Conservation (phyloP, 495 filamentous ascomycete species). For the Penicillium tannophilum region DNA sequence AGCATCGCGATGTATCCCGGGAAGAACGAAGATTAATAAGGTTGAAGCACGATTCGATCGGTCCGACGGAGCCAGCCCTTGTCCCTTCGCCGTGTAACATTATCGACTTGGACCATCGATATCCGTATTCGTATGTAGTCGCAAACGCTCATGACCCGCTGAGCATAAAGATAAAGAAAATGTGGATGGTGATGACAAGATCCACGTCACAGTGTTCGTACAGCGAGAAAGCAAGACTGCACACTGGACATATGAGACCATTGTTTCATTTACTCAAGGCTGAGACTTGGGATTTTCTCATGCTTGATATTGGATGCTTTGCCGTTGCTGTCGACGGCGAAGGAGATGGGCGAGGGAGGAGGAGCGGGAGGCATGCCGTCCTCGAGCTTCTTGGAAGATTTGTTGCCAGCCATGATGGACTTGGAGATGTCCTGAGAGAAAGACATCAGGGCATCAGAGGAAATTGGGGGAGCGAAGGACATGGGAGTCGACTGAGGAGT, state of each 20-base stretch:
- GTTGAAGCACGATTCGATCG: not conserved
- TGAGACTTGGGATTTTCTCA: slow-evolving; percentile 25
- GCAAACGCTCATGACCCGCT: slow-evolving; percentile 5
- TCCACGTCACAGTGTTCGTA: not conserved
- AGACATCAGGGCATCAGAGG: slow-evolving; percentile 25
- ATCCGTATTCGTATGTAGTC: not conserved
- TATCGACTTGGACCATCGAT: not conserved
- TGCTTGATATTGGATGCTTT: slow-evolving; percentile 12
- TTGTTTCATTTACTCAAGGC: slow-evolving; percentile 21
- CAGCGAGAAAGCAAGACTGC: not conserved
- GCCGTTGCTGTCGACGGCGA: slow-evolving; percentile 25
- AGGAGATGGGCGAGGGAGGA: slow-evolving; percentile 51
- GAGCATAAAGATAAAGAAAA: not conserved
- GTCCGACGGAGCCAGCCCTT: not conserved
- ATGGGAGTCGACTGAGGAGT: slow-evolving; percentile 19
- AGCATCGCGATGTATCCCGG: slow-evolving; percentile 1
- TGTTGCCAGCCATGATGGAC: slow-evolving; percentile 37
- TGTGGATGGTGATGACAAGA: not conserved
- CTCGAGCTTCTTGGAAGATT: slow-evolving; percentile 32
- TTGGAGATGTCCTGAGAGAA: slow-evolving; percentile 47
- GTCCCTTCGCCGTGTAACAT: not conserved
- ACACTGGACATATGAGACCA: not conserved
- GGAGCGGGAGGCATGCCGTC: slow-evolving; percentile 46
- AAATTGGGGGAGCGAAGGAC: slow-evolving; percentile 28
- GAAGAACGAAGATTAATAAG: not conserved